phyloP scores from a whole-genome alignment of 2,329 filamentous ascomycete species.

The Monosporascus sp. region DNA sequence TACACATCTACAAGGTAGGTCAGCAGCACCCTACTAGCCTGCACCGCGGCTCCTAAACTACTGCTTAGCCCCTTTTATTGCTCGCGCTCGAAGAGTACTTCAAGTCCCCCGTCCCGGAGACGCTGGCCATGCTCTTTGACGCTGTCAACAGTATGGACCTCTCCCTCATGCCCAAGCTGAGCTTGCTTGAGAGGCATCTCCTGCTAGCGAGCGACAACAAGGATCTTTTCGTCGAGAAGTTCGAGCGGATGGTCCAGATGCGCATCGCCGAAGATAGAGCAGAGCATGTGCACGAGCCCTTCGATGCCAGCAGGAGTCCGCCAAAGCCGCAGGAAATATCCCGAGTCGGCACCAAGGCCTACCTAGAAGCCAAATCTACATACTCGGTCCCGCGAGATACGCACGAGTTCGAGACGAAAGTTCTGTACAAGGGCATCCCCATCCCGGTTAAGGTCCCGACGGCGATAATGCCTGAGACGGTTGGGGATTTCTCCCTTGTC shows the following conservation, averaged over 20 bases:
- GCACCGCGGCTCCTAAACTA: slow-evolving; percentile 1
- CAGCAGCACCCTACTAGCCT: slow-evolving; percentile 4
- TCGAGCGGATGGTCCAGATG: slow-evolving; percentile 87
- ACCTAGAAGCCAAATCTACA: slow-evolving; percentile 55
- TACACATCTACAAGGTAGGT: slow-evolving; percentile 94
- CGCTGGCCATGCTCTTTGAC: slow-evolving; percentile 80
- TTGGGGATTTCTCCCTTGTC: slow-evolving; percentile 95
- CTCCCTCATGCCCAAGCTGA: slow-evolving; percentile 84
- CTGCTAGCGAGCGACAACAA: slow-evolving; percentile 88
- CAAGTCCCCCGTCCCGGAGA: slow-evolving; percentile 82
- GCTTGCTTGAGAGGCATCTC: slow-evolving; percentile 76
- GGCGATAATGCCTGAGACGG: slow-evolving; percentile 88
- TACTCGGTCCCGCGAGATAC: slow-evolving; percentile 87
- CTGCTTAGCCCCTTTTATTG: slow-evolving; percentile 71
- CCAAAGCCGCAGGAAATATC: slow-evolving; percentile 45
- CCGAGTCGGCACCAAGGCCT: slow-evolving; percentile 57
- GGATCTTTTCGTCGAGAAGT: slow-evolving; percentile 96
- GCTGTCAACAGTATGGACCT: slow-evolving; percentile 96
- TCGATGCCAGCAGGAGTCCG: slow-evolving; percentile 45
- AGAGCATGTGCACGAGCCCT: slow-evolving; percentile 35
- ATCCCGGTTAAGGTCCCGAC: slow-evolving; percentile 96
- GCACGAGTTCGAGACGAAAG: slow-evolving; percentile 93
- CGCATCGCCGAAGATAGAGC: slow-evolving; percentile 62
- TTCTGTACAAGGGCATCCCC: slow-evolving; percentile 93
- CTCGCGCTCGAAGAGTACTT: slow-evolving; percentile 96